phyloP scores from a whole-genome alignment of 768 basidiomycete species.

The Nidularia pulvinata region DNA sequence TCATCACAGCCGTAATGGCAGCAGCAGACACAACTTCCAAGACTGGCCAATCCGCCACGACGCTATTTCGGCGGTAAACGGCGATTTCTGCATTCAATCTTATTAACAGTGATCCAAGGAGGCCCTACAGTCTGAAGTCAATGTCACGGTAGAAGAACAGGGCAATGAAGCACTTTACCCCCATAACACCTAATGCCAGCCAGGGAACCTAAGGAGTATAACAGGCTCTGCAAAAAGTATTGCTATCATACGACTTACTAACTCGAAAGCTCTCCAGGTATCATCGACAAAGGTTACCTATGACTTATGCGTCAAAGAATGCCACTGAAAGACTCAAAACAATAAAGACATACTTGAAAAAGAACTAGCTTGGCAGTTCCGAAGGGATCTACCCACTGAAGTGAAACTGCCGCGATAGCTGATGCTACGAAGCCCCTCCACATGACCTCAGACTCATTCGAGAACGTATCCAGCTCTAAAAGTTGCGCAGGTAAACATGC shows the following conservation, averaged over 20 bases:
- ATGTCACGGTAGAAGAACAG: not conserved
- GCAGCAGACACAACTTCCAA: constrained; percentile 63
- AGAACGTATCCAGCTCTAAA: constrained; percentile 64
- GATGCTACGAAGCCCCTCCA: constrained; percentile 92
- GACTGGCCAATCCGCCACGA: constrained; percentile 59
- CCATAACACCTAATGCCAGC: constrained; percentile 60
- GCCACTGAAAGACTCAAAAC: not conserved
- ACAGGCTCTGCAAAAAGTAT: not conserved
- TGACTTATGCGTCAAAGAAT: not conserved
- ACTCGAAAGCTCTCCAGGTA: constrained; percentile 72
- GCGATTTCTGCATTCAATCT: constrained; percentile 66
- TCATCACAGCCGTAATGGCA: constrained; percentile 69
- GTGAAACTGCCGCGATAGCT: constrained; percentile 80
- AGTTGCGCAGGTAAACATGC: not conserved
- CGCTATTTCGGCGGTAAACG: constrained; percentile 56
- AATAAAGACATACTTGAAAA: constrained; percentile 51
- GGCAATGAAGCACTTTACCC: constrained; percentile 34
- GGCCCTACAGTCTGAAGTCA: constrained; percentile 40
- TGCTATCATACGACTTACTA: constrained; percentile 37
- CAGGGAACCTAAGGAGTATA: constrained; percentile 59
- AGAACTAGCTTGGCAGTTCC: constrained; percentile 83
- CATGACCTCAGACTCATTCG: constrained; percentile 75
- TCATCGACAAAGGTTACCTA: constrained; percentile 59
- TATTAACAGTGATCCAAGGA: constrained; percentile 66
- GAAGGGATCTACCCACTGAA: constrained; percentile 87